These are phyloP conservation scores for Urochloa ruziziensis DNA, from an alignment of 176 grass and related monocot species.

Conservation along the genomic window DNA sequence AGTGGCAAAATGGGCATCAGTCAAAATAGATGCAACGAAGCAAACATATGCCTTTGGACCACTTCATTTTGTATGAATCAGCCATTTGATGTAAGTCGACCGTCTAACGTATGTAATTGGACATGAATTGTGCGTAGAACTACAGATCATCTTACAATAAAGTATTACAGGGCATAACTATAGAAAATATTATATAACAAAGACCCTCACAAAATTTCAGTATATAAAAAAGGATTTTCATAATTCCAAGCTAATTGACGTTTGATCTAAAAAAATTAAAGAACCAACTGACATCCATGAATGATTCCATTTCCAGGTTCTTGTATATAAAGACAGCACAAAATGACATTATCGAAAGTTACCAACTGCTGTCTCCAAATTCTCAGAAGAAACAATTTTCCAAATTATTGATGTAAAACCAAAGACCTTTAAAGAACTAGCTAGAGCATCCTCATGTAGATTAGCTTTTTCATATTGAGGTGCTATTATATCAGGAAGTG, in stretches of 20 bases:
- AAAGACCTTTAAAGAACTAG: neutral
- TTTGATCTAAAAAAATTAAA: too few relatives aligned
- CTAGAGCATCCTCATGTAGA: neutral
- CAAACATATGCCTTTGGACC: neutral
- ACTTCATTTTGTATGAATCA: neutral
- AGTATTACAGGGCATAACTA: neutral
- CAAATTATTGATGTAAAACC: neutral
- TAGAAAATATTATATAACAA: neutral
- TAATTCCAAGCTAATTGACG: neutral
- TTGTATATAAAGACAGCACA: neutral
- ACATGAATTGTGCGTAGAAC: neutral
- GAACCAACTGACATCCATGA: neutral
- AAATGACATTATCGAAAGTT: neutral
- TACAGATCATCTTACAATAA: neutral
- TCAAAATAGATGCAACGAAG: neutral
- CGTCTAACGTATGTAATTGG: constrained; percentile 2
- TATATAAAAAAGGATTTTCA: neutral
- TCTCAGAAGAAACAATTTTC: neutral
- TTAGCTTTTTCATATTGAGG: neutral
- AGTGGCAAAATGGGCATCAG: neutral
- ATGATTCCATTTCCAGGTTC: neutral
- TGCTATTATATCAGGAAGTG: neutral
- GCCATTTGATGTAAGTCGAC: neutral
- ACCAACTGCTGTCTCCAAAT: neutral
- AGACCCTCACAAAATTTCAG: neutral